These are phyloP conservation scores for Parastagonospora avenae DNA, from an alignment of 2,329 filamentous ascomycete genomes.

Conservation along the genomic window DNA sequence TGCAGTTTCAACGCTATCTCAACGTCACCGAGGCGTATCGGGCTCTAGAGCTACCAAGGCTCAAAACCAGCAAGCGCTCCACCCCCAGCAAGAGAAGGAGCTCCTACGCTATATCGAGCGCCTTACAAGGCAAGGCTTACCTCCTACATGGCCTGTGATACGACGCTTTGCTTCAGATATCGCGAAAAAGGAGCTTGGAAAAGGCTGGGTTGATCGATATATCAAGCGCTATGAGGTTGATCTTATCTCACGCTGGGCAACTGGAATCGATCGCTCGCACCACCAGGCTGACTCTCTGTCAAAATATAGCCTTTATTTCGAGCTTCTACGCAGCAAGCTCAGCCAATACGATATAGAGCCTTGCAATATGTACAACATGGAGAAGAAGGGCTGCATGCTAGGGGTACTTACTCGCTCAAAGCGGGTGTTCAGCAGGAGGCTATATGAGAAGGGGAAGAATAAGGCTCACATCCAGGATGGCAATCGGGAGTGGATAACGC, in stretches of 20 bases:
- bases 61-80: not conserved
- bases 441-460: no score
- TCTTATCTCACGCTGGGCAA: slow-evolving; percentile 2
- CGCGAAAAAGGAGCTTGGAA: not conserved
- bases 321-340: not conserved
- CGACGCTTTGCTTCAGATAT: no score
- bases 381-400: no score
- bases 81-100: slow-evolving; percentile 1
- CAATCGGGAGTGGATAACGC: no score
- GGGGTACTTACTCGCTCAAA: no score
- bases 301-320: slow-evolving; percentile 3
- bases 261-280: slow-evolving; percentile 3
- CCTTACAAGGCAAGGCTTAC: no score
- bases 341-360: not conserved
- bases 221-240: slow-evolving; percentile 1
- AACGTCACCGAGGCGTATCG: not conserved
- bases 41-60: not conserved
- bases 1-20: no score
- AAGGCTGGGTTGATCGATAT: slow-evolving; percentile 2
- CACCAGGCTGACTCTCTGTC: slow-evolving; percentile 5
- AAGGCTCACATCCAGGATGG: no score
- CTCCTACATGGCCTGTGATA: no score
- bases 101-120: slow-evolving; percentile 3
- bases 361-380: no score
- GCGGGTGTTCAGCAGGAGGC: no score